Conservation (phyloP, 345 rosid species). For the Cardamine chenopodiifolia region DNA sequence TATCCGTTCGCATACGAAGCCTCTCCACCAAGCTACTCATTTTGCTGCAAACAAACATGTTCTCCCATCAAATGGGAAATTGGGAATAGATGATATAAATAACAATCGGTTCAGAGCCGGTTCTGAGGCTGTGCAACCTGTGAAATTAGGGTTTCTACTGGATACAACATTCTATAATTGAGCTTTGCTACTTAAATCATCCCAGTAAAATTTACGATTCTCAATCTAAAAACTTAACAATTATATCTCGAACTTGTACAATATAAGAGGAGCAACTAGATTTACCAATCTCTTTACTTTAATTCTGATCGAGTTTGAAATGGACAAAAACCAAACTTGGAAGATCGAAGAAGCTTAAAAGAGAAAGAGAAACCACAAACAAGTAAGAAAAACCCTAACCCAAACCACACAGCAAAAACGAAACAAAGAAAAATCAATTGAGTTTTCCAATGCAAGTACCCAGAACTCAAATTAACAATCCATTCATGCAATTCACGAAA, state of each 20-base stretch:
- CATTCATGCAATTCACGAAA: slow-evolving; percentile 7
- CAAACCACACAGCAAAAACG: neutral
- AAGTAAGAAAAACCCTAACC: slow-evolving; percentile 28
- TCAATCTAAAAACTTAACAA: neutral
- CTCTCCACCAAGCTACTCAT: slow-evolving; percentile 99
- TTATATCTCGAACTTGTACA: neutral
- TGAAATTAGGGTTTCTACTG: slow-evolving; percentile 24
- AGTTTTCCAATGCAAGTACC: slow-evolving; percentile 18
- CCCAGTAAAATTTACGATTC: neutral
- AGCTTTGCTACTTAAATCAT: neutral
- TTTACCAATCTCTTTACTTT: slow-evolving; percentile 10
- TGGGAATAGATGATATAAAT: neutral
- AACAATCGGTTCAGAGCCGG: neutral
- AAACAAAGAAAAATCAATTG: neutral
- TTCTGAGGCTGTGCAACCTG: neutral
- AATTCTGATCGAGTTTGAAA: neutral
- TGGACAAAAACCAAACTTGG: neutral
- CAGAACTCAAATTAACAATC: neutral
- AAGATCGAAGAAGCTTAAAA: slow-evolving; percentile 20
- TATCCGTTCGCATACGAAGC: slow-evolving; percentile 84
- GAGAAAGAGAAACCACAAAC: neutral
- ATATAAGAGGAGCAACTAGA: neutral
- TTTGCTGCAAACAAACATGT: slow-evolving; percentile 37
- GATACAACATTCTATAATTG: neutral
- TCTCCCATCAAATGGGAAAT: neutral